Base-by-base conservation (phyloP, 371 early-diverging fungal species). In the Mucor saturninus region DNA sequence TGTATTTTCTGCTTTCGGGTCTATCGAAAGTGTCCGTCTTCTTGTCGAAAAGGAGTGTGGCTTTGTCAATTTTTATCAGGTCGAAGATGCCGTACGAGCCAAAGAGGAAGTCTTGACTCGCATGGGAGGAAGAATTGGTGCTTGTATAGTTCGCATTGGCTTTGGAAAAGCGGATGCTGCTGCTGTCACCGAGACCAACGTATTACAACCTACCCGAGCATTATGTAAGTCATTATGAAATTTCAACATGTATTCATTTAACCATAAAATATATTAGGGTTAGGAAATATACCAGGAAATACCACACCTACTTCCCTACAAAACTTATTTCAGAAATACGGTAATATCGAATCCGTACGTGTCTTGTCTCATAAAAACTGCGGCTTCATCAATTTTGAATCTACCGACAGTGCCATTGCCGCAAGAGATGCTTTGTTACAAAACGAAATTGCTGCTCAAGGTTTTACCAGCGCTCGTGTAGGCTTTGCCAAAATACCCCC, bases 41-140 rank as follows among this genome's bases (percentile, higher is more conserved):
- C 80, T 97, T 15, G 89, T 93, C 6, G 98, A 98, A 66, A 95
- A 95, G 74, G 97, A 97, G 64, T 97, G 98, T 58, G 98, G 96
- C 10, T 98, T 97, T 74, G 89, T 98, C 65, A 98, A 96, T 69
- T 97, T 90, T 68, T 75, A 85, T 46, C 83, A 86, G 9, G 76
- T 91, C 4, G 97, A 96, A 57, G 95, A 97, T 72, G 97, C 98
- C 15, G 70, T 93, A 32, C 71, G 85, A 28, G 98, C 98, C 30
- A 87, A 89, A 58, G 94, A 94, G 51, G 92, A 91, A 59, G 92
- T 98, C 79, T 88, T 93, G 53, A 83, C 84, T 5, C 70, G 77
- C 11, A 74, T 81, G 54, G 94, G 93, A 4, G 91, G 91, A 5
- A 83, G 90, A 3, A 88, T 95, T 35, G 90, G 90, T 49, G 80